phyloP scores from a whole-genome alignment of 805 yeast genomes.

The Kluyveromyces wickerhamii region DNA sequence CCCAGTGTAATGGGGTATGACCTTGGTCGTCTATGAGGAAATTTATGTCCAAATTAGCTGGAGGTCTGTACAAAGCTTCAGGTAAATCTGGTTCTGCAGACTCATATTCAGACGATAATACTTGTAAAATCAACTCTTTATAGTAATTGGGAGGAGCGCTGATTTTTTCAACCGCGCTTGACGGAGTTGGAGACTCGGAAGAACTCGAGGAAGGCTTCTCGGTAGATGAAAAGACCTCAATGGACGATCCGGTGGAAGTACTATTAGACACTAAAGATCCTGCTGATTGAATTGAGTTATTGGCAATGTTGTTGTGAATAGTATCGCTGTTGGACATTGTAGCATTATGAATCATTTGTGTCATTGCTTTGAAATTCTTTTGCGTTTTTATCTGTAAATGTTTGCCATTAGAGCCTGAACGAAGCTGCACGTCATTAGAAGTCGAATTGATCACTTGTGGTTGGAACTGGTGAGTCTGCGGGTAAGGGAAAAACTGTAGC shows the following conservation, averaged over 20 bases:
- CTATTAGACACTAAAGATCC: constrained; percentile 11
- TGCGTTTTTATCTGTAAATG: constrained; percentile 29
- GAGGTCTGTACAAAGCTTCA: constrained; percentile 43
- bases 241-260: constrained; percentile 16
- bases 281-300: neutral
- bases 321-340: too few relatives aligned
- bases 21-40: constrained; percentile 73
- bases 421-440: constrained; percentile 1
- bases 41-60: constrained; percentile 55
- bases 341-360: constrained; percentile 9
- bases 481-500: constrained; percentile 27
- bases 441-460: constrained; percentile 11
- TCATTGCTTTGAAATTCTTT: constrained; percentile 16
- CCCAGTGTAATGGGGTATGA: constrained; percentile 80
- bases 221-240: constrained; percentile 19
- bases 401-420: constrained; percentile 27
- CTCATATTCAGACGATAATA: constrained; percentile 27
- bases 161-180: constrained; percentile 11
- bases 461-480: constrained; percentile 12
- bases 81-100: constrained; percentile 25
- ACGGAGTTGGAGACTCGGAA: constrained; percentile 17
- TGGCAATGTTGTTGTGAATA: neutral
- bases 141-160: constrained; percentile 18
- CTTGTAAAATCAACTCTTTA: constrained; percentile 25
- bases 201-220: constrained; percentile 21